Evolutionary conservation across 192 early-diverging fungal species (phyloP).

Genomic region (Coemansia sp.): DNA sequence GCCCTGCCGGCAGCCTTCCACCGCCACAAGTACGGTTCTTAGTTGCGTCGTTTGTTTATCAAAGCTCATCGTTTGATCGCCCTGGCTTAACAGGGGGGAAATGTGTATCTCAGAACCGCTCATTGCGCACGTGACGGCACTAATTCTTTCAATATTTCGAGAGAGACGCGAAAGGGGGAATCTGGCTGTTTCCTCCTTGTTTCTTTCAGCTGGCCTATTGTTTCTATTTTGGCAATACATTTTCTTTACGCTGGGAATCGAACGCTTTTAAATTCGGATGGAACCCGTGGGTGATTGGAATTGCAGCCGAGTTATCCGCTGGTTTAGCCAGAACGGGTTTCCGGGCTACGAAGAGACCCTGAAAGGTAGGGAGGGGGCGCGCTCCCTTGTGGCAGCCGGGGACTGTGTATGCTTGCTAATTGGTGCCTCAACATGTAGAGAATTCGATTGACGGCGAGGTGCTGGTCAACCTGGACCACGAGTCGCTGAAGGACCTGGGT

Average conservation of each 20-base stretch:
- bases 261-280: constrained; percentile 16
- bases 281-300: constrained; percentile 49
- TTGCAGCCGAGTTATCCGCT: constrained; percentile 33
- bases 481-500: constrained; percentile 81
- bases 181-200: background rate
- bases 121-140: constrained; percentile 1
- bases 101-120: background rate
- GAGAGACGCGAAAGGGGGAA: background rate
- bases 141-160: background rate
- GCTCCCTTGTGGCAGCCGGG: too few relatives aligned
- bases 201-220: background rate
- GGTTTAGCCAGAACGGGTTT: constrained; percentile 52
- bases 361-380: constrained; percentile 18
- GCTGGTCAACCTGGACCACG: constrained; percentile 84
- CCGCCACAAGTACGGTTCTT: constrained; percentile 74
- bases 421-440: too few relatives aligned
- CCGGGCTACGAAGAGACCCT: constrained; percentile 44
- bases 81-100: too few relatives aligned
- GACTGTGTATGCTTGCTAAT: too few relatives aligned
- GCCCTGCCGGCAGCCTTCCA: constrained; percentile 77
- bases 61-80: too few relatives aligned
- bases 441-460: constrained; percentile 88
- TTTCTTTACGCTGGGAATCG: constrained; percentile 3
- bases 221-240: background rate
- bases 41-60: constrained; percentile 7